phyloP scores from a whole-genome alignment of 2,329 filamentous ascomycete genomes.

The Akanthomyces dipterigenus region DNA sequence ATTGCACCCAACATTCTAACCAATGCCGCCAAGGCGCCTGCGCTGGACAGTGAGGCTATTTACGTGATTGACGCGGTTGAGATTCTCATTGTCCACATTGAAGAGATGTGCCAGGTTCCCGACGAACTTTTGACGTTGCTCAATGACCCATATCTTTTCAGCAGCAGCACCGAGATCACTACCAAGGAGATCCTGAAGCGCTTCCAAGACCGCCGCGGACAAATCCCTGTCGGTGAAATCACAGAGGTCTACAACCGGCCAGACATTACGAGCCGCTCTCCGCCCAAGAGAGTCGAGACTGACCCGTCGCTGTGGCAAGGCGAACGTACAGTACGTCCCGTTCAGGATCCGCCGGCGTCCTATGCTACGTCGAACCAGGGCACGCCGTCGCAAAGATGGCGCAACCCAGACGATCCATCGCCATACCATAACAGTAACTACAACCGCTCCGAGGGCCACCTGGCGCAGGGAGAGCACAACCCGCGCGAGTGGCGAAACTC shows the following conservation, averaged over 20 bases:
- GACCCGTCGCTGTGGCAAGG: conserved; percentile 79
- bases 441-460: conserved; percentile 36
- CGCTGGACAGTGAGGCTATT: conserved; percentile 82
- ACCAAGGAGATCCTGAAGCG: conserved; percentile 95
- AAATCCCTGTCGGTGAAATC: conserved; percentile 54
- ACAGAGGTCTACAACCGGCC: conserved; percentile 50
- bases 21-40: conserved; percentile 56
- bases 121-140: conserved; percentile 84
- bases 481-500: conserved; percentile 54
- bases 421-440: conserved; percentile 37
- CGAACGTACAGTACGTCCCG: conserved; percentile 75
- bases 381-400: conserved; percentile 44
- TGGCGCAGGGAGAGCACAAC: conserved; percentile 33
- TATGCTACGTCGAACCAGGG: conserved; percentile 29
- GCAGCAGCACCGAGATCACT: conserved; percentile 76
- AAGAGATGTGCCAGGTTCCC: conserved; percentile 95
- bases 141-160: conserved; percentile 76
- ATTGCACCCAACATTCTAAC: conserved; percentile 94
- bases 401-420: conserved; percentile 39
- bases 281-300: conserved; percentile 67
- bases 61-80: conserved; percentile 89
- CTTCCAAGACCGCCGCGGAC: conserved; percentile 69
- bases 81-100: conserved; percentile 84
- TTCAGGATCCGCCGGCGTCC: conserved; percentile 42
- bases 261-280: conserved; percentile 49